Evolutionary conservation across 2,329 filamentous ascomycete species (phyloP).

Genomic region (Zelopaecilomyces penicillatus): DNA sequence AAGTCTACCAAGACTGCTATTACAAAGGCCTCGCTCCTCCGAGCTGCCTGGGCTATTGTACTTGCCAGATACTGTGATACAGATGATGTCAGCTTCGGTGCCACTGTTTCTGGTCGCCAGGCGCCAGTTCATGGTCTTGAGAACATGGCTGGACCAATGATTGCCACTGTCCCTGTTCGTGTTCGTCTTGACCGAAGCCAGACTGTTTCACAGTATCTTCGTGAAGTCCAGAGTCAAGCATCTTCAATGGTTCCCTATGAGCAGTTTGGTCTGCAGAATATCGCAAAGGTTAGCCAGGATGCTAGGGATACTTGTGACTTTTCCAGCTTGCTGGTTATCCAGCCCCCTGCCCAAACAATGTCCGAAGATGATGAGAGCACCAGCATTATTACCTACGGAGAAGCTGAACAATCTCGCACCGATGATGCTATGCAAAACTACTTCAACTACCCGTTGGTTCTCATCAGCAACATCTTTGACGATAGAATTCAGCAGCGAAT

Average conservation of each 20-base stretch:
- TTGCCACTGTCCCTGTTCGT: conserved; percentile 18
- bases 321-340: conserved; percentile 9
- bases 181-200: conserved; percentile 17
- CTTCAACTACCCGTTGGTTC: conserved; percentile 6
- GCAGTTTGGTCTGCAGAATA: conserved; percentile 12
- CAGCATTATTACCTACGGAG: conserved; percentile 1
- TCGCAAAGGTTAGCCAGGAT: conserved; percentile 11
- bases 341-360: conserved; percentile 4
- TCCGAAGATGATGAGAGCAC: neutral
- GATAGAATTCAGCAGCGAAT: conserved; percentile 3
- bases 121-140: conserved; percentile 15
- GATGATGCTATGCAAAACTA: conserved; percentile 5
- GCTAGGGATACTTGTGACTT: conserved; percentile 10
- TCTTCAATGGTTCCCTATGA: conserved; percentile 9
- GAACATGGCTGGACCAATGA: conserved; percentile 16
- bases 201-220: conserved; percentile 31
- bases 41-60: conserved; percentile 22
- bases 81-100: conserved; percentile 20
- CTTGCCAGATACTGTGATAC: conserved; percentile 27
- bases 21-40: conserved; percentile 9
- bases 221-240: conserved; percentile 16
- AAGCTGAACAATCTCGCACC: neutral
- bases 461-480: conserved; percentile 3
- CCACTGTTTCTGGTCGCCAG: conserved; percentile 15
- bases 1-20: neutral